phyloP scores from a whole-genome alignment of 306 rosid species.

The Lablab purpureus region DNA sequence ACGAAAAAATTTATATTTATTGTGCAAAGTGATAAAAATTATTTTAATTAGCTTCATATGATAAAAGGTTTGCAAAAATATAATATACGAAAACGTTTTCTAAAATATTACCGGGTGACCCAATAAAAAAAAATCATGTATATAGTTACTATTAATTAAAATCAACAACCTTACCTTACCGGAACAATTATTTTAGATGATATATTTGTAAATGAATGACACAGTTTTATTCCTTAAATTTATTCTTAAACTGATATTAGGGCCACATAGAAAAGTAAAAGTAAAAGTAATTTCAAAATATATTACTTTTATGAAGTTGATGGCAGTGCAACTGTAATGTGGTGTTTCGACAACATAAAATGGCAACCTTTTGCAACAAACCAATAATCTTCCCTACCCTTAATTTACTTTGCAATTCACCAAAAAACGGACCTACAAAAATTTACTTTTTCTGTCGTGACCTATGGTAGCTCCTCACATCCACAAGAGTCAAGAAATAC shows the following conservation, averaged over 20 bases:
- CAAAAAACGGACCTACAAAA: not conserved
- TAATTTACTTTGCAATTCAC: conserved; percentile 3
- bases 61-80: not conserved
- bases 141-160: no score
- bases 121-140: no score
- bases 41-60: not conserved
- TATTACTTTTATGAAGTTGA: not conserved
- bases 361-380: not conserved
- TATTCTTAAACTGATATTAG: not conserved
- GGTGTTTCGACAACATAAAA: conserved; percentile 5
- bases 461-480: not conserved
- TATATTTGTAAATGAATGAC: not conserved
- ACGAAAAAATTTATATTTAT: not conserved
- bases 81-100: no score
- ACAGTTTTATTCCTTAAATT: not conserved
- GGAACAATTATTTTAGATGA: not conserved
- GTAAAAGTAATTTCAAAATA: not conserved
- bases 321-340: not conserved
- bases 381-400: not conserved
- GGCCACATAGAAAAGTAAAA: not conserved
- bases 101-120: no score
- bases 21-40: not conserved
- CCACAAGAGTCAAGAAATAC: not conserved
- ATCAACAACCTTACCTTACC: not conserved
- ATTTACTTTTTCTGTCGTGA: conserved; percentile 10